These are phyloP conservation scores for Hymenoscyphus fructigenus DNA, from an alignment of 2,329 filamentous ascomycete genomes.

Conservation along the genomic window DNA sequence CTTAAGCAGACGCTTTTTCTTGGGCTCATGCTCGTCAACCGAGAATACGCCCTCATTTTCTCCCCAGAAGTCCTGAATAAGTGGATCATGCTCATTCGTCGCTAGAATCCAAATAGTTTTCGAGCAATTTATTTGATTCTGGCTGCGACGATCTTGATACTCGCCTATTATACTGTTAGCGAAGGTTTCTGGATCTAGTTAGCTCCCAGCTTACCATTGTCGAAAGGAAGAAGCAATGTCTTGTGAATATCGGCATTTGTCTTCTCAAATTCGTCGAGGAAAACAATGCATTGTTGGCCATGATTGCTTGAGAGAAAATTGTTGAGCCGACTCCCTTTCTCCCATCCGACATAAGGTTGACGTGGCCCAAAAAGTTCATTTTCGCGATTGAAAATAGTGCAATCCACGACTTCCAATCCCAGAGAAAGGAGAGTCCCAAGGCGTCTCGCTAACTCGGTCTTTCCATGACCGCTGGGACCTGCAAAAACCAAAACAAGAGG, in stretches of 20 bases:
- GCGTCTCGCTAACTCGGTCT: constrained; percentile 46
- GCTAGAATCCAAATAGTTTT: constrained; percentile 51
- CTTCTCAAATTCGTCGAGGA: constrained; percentile 51
- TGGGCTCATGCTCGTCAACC: constrained; percentile 19
- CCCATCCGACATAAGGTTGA: constrained; percentile 36
- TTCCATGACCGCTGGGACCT: constrained; percentile 49
- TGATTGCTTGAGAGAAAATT: constrained; percentile 45
- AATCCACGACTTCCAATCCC: constrained; percentile 42
- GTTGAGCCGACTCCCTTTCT: constrained; percentile 45
- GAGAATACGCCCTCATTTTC: constrained; percentile 32
- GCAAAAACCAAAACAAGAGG: constrained; percentile 45
- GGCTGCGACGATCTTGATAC: constrained; percentile 43
- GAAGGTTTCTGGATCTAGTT: not conserved
- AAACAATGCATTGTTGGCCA: constrained; percentile 44
- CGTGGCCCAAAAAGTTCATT: constrained; percentile 46
- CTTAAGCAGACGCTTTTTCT: constrained; percentile 25
- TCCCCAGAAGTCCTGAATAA: constrained; percentile 43
- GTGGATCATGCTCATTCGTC: constrained; percentile 44
- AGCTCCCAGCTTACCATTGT: constrained; percentile 39
- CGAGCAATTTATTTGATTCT: constrained; percentile 40
- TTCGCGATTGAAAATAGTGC: constrained; percentile 39
- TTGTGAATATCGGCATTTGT: constrained; percentile 40
- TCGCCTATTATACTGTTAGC: constrained; percentile 22
- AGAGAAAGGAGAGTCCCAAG: constrained; percentile 43
- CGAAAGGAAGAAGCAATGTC: constrained; percentile 45